A percentile compares a stretch with the other conserved stretches of the same genome.
phyloP scores from a whole-genome alignment of 2,329 filamentous ascomycete species.

The Xylaria polymorpha region DNA sequence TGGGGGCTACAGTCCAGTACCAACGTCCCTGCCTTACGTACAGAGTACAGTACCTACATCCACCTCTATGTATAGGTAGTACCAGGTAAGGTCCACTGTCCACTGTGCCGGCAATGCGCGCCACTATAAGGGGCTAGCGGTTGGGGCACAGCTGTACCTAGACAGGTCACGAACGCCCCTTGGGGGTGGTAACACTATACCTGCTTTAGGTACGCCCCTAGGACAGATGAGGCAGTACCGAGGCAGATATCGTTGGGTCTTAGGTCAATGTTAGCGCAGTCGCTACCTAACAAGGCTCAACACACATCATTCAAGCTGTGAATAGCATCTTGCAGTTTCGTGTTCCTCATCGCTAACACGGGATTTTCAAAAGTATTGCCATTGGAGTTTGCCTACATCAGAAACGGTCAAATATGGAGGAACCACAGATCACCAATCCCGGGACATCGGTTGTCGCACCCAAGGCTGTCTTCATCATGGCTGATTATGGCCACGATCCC shows the following conservation, averaged over 20 bases:
- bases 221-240: not conserved
- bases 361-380: not conserved
- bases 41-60: too few species aligned
- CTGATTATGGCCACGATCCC: constrained; percentile 67
- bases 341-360: not conserved
- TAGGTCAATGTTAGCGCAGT: not conserved
- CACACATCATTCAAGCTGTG: not conserved
- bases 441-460: constrained; percentile 40
- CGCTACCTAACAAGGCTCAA: not conserved
- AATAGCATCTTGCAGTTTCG: not conserved
- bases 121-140: not conserved
- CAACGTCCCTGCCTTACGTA: too few species aligned
- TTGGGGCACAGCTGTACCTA: not conserved
- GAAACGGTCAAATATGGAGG: constrained; percentile 43
- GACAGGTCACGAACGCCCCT: too few species aligned
- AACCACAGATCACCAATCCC: constrained; percentile 42
- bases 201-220: not conserved
- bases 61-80: too few species aligned
- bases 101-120: constrained; percentile 1
- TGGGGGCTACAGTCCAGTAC: not conserved
- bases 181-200: not conserved
- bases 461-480: constrained; percentile 62
- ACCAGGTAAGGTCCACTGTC: not conserved
- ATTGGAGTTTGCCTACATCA: not conserved
- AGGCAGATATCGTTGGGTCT: not conserved